Base-by-base conservation (phyloP, 495 filamentous ascomycete genomes). In the Aspergillus homomorphus region DNA sequence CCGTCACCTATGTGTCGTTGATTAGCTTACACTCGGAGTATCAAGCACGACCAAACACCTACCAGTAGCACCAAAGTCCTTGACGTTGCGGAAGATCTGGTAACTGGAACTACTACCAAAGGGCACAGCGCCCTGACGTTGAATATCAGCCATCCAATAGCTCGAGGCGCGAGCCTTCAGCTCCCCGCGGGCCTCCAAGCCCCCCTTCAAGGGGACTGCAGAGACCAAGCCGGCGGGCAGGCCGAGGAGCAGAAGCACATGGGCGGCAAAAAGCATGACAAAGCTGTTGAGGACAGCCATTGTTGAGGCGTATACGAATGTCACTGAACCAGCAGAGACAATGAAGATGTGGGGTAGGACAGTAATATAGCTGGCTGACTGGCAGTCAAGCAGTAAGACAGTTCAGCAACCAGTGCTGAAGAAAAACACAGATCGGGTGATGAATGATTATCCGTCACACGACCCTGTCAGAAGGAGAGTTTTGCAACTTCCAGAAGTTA, bases 81-180 rank as follows among this genome's bases (percentile, higher is more conserved):
- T 87, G 24, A 97, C 91, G 68, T 97, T 95, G 43, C 92, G 88
- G 72, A 85, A 96, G 20, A 96, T 80, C 67, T 91, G 80, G 69
- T 91, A 94, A 49, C 65, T 58, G 19, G 74, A 64, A 24, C 77
- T 70, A 30, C 69, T 70, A 58, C 81, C 85, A 67, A 87, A 94
- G 9, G 86, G 82, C 24, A 86, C 81, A 0, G 70, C 72, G 30
- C 90, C 91, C 60, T 91, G 84, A 18, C 88, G 87, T 46, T 85
- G 68, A 65, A 96, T 88, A 59, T 74, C 77, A 41, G 81, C 80
- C 51, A 95, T 73, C 93, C 93, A 98, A 74, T 87, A 95, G 56
- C 59, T 58, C 18, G 77, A 79, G 1, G 62, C 53, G 6, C 53
- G 20, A 9, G 24, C 49, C 24, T 58, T 62, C 38, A 67, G 48